Conservation (phyloP, 176 grass and related monocot species). For the sorghum (Sorghum bicolor) region Sorghum_bicolor_NCBIv3 NC_012870.2:70524501-70525000, state of each 20-base stretch:
- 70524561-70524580: neutral
- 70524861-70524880: constrained; percentile 33
- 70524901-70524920: constrained; percentile 46
- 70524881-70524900: constrained; percentile 27
- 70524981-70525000: constrained; percentile 36
- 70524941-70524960: constrained; percentile 30
- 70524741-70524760: constrained; percentile 53
- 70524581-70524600: constrained; percentile 14
- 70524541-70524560: constrained; percentile 7
- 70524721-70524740: constrained; percentile 54
- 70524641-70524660: constrained; percentile 42
- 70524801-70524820: constrained; percentile 53
- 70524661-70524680: constrained; percentile 66
- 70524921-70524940: constrained; percentile 44
- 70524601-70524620: constrained; percentile 43
- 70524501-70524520: constrained; percentile 21
- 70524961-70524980: constrained; percentile 22
- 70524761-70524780: constrained; percentile 92
- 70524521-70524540: constrained; percentile 20
- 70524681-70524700: constrained; percentile 27
- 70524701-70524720: constrained; percentile 27
- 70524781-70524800: constrained; percentile 82
- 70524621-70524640: constrained; percentile 23
- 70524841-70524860: constrained; percentile 36
- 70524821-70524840: constrained; percentile 40